Evolutionary conservation across 1,139 yeast species (phyloP), one percentile per base, ranked within the genome.

Genomic region (Wickerhamomyces sp.): DNA sequence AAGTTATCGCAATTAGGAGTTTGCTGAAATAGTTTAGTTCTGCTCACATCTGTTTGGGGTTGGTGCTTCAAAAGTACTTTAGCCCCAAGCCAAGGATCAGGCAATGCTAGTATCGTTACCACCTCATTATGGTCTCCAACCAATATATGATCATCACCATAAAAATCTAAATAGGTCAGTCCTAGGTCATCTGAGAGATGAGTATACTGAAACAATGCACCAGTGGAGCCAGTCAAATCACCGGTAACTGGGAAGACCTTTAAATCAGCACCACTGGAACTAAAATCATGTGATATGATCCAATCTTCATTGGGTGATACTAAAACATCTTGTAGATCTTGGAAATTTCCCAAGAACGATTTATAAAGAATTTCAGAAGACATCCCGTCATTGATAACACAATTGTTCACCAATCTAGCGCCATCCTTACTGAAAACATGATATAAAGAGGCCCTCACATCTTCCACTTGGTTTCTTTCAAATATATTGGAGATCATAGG

Each of bases 111-210:
- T 3, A 31, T 27, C 6, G 37, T 35, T 3, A 44, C 24, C 8
- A 14, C 22, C 24, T 48, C 52, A 14, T 35, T 20, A 34, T 47
- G 50, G 28, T 47, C 54, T 29, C 41, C 45, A 4, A 45, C 5
- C 5, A 43, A 16, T 2, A 50, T 25, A 1, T 37, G 26, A 16
- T 45, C 44, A 25, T 47, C 43, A 26, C 44, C 39, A 6, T 36
- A 13, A 35, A 48, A 49, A 20, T 33, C 31, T 2, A 40, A 5
- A 1, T 34, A 36, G 7, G 40, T 32, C 1, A 33, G 27, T 2
- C 48, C 49, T 6, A 48, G 21, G 7, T 44, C 47, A 25, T 48
- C 51, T 5, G 6, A 3, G 1, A 6, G 3, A 1, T 32, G 37
- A 4, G 16, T 13, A 28, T 39, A 46, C 15, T 18, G 22, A 21